Base-by-base conservation (phyloP, 192 early-diverging fungal genomes). In the Dissophora ornata region DNA sequence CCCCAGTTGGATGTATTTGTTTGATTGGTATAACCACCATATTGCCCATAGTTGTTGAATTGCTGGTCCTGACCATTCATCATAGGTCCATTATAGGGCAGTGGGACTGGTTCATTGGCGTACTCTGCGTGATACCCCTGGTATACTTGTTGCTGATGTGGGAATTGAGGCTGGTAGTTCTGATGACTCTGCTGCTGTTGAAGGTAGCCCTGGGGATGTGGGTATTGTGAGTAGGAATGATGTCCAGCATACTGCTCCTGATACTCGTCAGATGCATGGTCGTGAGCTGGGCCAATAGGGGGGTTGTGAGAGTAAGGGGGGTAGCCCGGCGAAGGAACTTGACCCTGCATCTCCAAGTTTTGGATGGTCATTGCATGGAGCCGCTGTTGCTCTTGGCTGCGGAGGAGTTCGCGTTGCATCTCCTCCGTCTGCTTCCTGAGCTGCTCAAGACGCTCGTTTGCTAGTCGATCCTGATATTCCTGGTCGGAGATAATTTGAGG, bases 401-500 rank as follows among this genome's bases (percentile, higher is more conserved):
- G 50, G 19, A 60, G 22, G 30, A 75, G 30, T 24, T 65, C 63
- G 0, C 71, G 62, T 42, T 61, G 29, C 21, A 67, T 75, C 33
- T 65, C 71, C 19, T 75, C 57, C 26, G 66, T 75, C 21, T 48
- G 49, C 33, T 40, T 61, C 45, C 66, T 75, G 33, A 75, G 46
- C 36, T 61, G 56, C 47, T 73, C 70, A 25, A 73, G 56, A 3
- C 59, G 60, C 15, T 75, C 71, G 21, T 24, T 12, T 8, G 56
- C 57, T 34, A 66, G 13, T 2, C 62, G 55, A 18, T 66, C 57
- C n/a, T 75, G 42, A 11, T 66, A 49, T 3, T 77, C 64, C 24
- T 67, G 36, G 9, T 77, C 64, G 0, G 73, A 28, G 9, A 77
- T 62, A 28, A 77, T 67, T 25, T 67, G 73, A 7, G 73, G 73